Evolutionary conservation across 805 yeast genomes (phyloP).

Genomic region (Candida quercuum): DNA sequence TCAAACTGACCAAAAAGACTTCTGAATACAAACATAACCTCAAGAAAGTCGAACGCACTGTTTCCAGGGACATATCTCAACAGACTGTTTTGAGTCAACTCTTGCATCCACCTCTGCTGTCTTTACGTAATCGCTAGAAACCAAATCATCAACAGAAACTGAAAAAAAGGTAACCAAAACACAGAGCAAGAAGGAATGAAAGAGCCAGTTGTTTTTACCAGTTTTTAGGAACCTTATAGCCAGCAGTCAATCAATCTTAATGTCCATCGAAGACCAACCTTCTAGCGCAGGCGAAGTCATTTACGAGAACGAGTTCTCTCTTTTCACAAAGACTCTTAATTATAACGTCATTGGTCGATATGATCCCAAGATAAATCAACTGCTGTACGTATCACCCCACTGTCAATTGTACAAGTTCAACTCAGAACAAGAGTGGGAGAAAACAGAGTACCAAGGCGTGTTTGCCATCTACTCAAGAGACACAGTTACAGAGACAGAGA

Average conservation of each 20-base stretch:
- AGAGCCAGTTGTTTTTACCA: too few relatives aligned
- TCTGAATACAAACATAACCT: too few relatives aligned
- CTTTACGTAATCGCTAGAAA: too few relatives aligned
- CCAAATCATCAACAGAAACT: too few relatives aligned
- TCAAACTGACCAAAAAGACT: too few relatives aligned
- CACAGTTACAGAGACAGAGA: conserved; percentile 1
- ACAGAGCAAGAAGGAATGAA: too few relatives aligned
- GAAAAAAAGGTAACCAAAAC: too few relatives aligned
- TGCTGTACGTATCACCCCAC: conserved; percentile 64
- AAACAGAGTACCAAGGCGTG: conserved; percentile 66
- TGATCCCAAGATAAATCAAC: conserved; percentile 65
- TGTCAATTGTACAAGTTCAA: conserved; percentile 64
- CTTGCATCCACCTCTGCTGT: too few relatives aligned
- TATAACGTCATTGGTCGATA: conserved; percentile 74
- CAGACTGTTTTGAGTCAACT: too few relatives aligned
- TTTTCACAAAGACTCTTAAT: conserved; percentile 63
- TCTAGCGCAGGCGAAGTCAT: conserved; percentile 1
- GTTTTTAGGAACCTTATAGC: too few relatives aligned
- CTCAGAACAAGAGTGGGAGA: conserved; percentile 59
- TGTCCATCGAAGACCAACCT: neutral
- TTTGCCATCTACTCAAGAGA: conserved; percentile 59
- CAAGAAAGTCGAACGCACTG: too few relatives aligned
- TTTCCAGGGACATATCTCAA: too few relatives aligned
- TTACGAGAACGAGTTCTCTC: conserved; percentile 28
- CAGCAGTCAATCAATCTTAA: neutral